Evolutionary conservation across 2,329 filamentous ascomycete genomes (phyloP), one percentile per base, ranked within the genome.

Genomic region (Diaporthe ampelina): DNA sequence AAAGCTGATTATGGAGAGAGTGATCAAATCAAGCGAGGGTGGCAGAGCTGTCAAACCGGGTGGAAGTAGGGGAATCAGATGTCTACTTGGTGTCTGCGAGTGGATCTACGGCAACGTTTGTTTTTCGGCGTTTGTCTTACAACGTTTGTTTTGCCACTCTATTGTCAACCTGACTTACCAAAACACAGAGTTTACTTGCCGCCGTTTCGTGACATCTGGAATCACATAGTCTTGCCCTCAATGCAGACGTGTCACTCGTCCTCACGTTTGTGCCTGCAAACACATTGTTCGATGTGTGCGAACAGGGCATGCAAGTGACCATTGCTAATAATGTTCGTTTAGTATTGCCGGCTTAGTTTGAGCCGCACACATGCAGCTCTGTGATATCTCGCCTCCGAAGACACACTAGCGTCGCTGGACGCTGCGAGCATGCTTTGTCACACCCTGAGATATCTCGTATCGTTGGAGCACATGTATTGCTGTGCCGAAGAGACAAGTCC

Each of bases 401-500:
- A 48, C 61, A 58, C 61, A 50, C 40, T 63, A 43, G 70, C 58
- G 56, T 45, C 17, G 37, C 54, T 57, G 21, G 59, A 54, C 11
- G 35, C 29, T 54, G 54, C 43, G 63, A 58, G 61, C 56, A 50
- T 57, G 54, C 43, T 54, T 54, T 63, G 70, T 65, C 57, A 73
- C 48, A 69, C 73, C 63, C 26, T 7, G 4, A 63, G 43, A 45
- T 56, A 43, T 57, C 24, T 75, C 29, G 70, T 52, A 43, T 69
- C n/a, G 45, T 63, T 45, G 70, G 26, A 59, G 54, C 13, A 40
- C 37, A 40, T 40, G 37, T 35, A 61, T 61, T 72, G 21, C 68
- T 68, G 32, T 65, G 24, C 73, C 63, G 70, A 73, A 59, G 37
- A 70, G 70, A 65, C 19, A 15, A 29, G 24, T 21, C 45, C 45